Evolutionary conservation across 2,329 filamentous ascomycete genomes (phyloP).

Genomic region (Epichloe sibirici): DNA sequence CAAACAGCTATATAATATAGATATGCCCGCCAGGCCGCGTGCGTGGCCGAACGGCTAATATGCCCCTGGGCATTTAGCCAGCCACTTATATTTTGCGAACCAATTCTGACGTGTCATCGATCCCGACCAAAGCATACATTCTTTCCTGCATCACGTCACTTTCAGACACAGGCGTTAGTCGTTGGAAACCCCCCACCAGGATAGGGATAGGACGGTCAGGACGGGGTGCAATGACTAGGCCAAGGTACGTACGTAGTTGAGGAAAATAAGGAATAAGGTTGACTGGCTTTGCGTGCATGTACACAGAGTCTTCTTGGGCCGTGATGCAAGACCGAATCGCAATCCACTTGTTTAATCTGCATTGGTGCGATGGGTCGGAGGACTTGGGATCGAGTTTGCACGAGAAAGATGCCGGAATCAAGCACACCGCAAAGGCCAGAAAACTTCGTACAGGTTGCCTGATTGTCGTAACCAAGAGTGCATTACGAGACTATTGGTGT

Average conservation of each 20-base stretch:
- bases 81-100: not conserved
- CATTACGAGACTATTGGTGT: slow-evolving; percentile 26
- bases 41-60: not conserved
- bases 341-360: slow-evolving; percentile 2
- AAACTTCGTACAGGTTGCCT: not conserved
- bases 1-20: not conserved
- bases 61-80: not conserved
- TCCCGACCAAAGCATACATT: not conserved
- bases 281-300: not conserved
- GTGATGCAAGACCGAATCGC: not conserved
- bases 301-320: not conserved
- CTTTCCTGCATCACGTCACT: not conserved
- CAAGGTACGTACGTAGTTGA: not conserved
- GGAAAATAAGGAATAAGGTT: not conserved
- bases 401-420: not conserved
- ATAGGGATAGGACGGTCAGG: not conserved
- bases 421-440: not conserved
- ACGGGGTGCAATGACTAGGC: not conserved
- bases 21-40: not conserved
- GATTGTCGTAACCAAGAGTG: not conserved
- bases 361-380: not conserved
- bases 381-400: not conserved
- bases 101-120: not conserved
- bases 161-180: not conserved
- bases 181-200: not conserved